Evolutionary conservation across 2,329 filamentous ascomycete species (phyloP), one percentile per base, ranked within the genome.

Genomic region (Sphaerulina musiva): DNA sequence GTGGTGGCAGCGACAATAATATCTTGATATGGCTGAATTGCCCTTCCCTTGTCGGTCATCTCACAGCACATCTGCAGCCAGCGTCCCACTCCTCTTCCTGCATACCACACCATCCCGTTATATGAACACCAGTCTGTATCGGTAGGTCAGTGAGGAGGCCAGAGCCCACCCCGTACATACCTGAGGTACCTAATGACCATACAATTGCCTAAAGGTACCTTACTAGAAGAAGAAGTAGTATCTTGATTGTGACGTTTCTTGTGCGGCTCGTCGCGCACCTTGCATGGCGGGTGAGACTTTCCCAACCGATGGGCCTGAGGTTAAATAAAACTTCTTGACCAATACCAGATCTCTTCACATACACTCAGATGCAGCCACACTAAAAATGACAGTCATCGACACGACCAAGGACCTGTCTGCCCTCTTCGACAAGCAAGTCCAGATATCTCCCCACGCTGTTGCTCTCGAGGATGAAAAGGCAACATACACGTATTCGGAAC

Each of bases 391-490:
- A 42, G 69, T 85, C 64, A 79, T 92, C 65, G 86, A 91, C 70
- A 83, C 76, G 58, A 79, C 73, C 59, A 87, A 86, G 70, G 86
- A 91, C 71, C 74, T 91, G 55, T 81, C 84, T 46, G 82, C 85
- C 31, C 80, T 90, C 59, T 89, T 91, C 68, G 73, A 75, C 59
- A 72, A 81, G 61, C 87, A 92, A 75, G 87, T 81, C 51, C 74
- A 78, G 59, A 77, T 78, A 26, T 87, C 86, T 0, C 87, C 87
- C 4, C 74, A 87, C 71, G 80, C 82, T 34, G 68, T 86, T 65
- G 87, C 87, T 17, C 72, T 90, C 52, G 86, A 91, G 68, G 87
- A 91, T 70, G 84, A 84, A 59, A 75, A 73, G 39, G 75, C 76
- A 54, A 80, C 74, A 47, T 84, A 87, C 67, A 89, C 86, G 47